These are phyloP conservation scores for Pholiota microspora DNA, from an alignment of 768 basidiomycete genomes.

Conservation along the genomic window DNA sequence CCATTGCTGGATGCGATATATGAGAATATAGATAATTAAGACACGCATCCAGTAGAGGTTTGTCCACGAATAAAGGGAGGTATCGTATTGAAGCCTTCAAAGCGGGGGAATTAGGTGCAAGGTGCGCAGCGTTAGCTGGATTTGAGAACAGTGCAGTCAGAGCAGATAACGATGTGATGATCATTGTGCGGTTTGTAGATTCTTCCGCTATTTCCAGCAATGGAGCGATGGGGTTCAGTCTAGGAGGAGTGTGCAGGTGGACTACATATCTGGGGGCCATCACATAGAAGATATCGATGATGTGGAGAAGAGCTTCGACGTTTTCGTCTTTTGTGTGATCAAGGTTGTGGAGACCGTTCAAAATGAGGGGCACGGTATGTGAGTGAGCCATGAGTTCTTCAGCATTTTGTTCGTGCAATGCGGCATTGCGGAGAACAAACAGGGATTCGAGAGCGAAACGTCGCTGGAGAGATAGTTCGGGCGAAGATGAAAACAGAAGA, in stretches of 20 bases:
- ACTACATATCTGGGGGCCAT: constrained; percentile 47
- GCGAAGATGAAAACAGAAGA: constrained; percentile 55
- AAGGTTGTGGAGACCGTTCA: constrained; percentile 63
- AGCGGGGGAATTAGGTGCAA: constrained; percentile 56
- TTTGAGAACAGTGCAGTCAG: constrained; percentile 64
- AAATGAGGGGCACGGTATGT: constrained; percentile 63
- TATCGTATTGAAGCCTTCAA: constrained; percentile 65
- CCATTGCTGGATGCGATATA: constrained; percentile 70
- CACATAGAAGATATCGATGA: constrained; percentile 68
- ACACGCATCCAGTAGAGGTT: constrained; percentile 64
- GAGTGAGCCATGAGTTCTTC: constrained; percentile 55
- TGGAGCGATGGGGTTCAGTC: constrained; percentile 51
- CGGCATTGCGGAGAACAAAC: constrained; percentile 83
- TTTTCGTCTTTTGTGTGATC: constrained; percentile 63
- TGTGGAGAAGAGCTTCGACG: constrained; percentile 68
- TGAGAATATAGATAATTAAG: constrained; percentile 76
- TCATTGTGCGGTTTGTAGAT: constrained; percentile 72
- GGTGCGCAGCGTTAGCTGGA: constrained; percentile 52
- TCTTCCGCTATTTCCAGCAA: constrained; percentile 52
- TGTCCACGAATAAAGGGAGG: constrained; percentile 72
- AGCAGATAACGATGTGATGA: constrained; percentile 61
- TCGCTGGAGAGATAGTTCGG: constrained; percentile 50
- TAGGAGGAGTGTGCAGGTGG: constrained; percentile 27
- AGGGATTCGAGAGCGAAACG: constrained; percentile 84
- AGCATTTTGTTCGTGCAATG: constrained; percentile 67